Conservation (phyloP, 495 filamentous ascomycete genomes). For the Umbilicaria muhlenbergii region DNA sequence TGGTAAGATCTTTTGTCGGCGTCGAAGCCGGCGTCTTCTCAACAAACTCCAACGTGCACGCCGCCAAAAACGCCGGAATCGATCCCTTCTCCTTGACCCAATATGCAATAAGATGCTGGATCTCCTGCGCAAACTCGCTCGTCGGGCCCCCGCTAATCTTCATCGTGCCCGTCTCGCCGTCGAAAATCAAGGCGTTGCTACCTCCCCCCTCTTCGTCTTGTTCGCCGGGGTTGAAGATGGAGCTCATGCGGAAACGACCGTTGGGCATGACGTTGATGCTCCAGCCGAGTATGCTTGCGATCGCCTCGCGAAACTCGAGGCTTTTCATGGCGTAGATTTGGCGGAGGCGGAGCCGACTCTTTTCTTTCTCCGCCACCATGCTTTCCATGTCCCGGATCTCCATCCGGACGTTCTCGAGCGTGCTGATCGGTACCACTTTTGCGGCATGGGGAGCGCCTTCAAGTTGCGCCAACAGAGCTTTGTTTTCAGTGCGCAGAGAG, state of each 20-base stretch:
- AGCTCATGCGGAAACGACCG: slow-evolving; percentile 76
- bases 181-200: slow-evolving; percentile 77
- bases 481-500: slow-evolving; percentile 69
- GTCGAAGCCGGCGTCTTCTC: slow-evolving; percentile 45
- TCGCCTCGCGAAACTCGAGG: slow-evolving; percentile 84
- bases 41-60: slow-evolving; percentile 81
- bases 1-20: no score
- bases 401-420: slow-evolving; percentile 54
- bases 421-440: slow-evolving; percentile 55
- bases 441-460: slow-evolving; percentile 28
- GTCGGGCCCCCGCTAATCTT: slow-evolving; percentile 85
- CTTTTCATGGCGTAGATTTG: slow-evolving; percentile 82
- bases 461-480: slow-evolving; percentile 64
- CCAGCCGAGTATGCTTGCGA: slow-evolving; percentile 78
- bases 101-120: slow-evolving; percentile 69
- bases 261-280: slow-evolving; percentile 86
- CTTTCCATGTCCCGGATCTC: slow-evolving; percentile 56
- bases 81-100: slow-evolving; percentile 87
- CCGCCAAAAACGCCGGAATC: slow-evolving; percentile 84
- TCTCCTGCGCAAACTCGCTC: slow-evolving; percentile 70
- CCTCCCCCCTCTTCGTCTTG: slow-evolving; percentile 32
- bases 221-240: slow-evolving; percentile 50
- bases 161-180: slow-evolving; percentile 93
- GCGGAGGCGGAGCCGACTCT: slow-evolving; percentile 68
- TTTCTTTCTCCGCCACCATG: slow-evolving; percentile 69